Evolutionary conservation across 2,329 filamentous ascomycete genomes (phyloP), one percentile per base, ranked within the genome.

Genomic region (Pestalotiopsis sp.): DNA sequence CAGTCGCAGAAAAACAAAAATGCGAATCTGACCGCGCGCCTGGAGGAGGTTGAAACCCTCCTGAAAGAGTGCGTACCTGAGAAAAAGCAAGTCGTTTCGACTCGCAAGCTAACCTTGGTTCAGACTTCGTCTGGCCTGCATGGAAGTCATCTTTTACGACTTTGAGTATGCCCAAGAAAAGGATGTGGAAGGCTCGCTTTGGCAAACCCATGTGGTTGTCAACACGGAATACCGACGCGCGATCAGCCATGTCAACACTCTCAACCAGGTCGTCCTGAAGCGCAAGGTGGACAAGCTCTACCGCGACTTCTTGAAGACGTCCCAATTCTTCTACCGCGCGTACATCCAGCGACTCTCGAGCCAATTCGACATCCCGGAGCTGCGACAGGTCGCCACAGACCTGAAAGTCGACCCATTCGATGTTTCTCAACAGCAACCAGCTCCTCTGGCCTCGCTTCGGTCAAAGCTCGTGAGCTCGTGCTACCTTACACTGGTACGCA

Each of bases 261-360:
- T 82, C 69, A 84, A 84, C 67, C 83, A 87, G 70, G 83, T 84
- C 4, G 88, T 92, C 13, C 85, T 89, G 80, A 90, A 89, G 75
- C 90, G 95, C 71, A 96, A 94, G 80, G 84, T 95, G 64, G 91
- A 93, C 78, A 95, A 93, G 80, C 87, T 91, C 72, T 98, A 97
- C 79, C 85, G 91, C 68, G 88, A 90, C 73, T 98, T 97, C 79
- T 89, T 98, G 74, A 97, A 95, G 80, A 91, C 91, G 61, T 92
- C 94, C 72, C 93, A 96, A 80, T 90, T 90, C 75, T 98, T 97
- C 80, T 98, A 98, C 84, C 90, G 92, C 75, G 91, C 90, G 72
- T 96, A 93, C 76, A 92, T 98, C 67, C 90, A 95, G 79, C 89
- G 91, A 68, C 85, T 98, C 27, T 90, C 92, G 66, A 85, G 84